Evolutionary conservation across 495 filamentous ascomycete genomes (phyloP).

Genomic region (Daldinia loculata): DNA sequence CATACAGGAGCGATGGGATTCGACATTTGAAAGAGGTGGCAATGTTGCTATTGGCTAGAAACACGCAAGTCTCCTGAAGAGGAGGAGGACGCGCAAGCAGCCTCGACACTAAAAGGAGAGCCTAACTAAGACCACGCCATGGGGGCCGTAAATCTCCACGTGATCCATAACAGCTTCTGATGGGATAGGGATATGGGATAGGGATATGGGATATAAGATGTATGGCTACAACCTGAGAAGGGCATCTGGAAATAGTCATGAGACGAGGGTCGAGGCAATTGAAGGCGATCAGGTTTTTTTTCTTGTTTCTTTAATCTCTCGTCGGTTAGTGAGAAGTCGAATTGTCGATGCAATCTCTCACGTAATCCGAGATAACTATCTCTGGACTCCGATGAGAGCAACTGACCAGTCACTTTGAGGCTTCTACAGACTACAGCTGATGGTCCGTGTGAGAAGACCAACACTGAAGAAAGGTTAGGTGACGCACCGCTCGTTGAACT

Average conservation of each 20-base stretch:
- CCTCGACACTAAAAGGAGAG: conserved; percentile 34
- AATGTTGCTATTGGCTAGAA: conserved; percentile 35
- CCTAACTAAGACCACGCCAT: conserved; percentile 35
- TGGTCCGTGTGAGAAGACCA: not conserved
- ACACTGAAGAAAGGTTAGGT: conserved; percentile 25
- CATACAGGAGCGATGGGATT: conserved; percentile 38
- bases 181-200: not conserved
- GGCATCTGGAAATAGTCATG: not conserved
- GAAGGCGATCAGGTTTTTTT: conserved; percentile 1
- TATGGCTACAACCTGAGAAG: not conserved
- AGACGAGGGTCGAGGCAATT: not conserved
- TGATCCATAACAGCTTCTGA: conserved; percentile 22
- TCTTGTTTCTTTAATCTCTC: not conserved
- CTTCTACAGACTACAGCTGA: conserved; percentile 4
- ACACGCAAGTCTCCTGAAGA: conserved; percentile 40
- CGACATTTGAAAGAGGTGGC: conserved; percentile 34
- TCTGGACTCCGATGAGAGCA: conserved; percentile 15
- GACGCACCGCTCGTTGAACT: conserved; percentile 31
- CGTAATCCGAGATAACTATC: conserved; percentile 29
- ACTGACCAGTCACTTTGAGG: conserved; percentile 34
- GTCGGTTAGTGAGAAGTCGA: not conserved
- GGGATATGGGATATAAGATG: not conserved
- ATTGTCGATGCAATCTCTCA: conserved; percentile 17
- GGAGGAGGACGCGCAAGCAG: conserved; percentile 43
- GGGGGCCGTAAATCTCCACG: conserved; percentile 10